These are phyloP conservation scores for Alternaria alternata DNA, from an alignment of 2,329 filamentous ascomycete genomes.

Conservation along the genomic window DNA sequence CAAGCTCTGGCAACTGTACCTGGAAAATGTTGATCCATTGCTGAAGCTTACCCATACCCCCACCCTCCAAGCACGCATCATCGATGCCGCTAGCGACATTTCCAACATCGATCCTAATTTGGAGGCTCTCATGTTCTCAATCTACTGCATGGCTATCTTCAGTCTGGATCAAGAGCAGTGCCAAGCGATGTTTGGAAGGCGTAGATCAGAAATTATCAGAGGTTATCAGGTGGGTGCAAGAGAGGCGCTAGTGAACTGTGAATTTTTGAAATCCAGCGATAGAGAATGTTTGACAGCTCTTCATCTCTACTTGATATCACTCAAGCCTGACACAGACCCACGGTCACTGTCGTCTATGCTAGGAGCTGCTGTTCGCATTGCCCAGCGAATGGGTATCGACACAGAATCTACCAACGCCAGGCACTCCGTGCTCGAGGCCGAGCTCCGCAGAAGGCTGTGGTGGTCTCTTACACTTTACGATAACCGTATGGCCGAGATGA, in stretches of 20 bases:
- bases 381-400: constrained; percentile 67
- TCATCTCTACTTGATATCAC: constrained; percentile 64
- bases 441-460: constrained; percentile 69
- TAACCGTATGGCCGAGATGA: constrained; percentile 60
- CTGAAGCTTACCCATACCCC: constrained; percentile 42
- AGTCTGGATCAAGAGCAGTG: constrained; percentile 67
- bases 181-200: constrained; percentile 58
- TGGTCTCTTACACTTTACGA: constrained; percentile 69
- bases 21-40: constrained; percentile 56
- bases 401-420: constrained; percentile 62
- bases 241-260: constrained; percentile 67
- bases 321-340: constrained; percentile 58
- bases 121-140: constrained; percentile 59
- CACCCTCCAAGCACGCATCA: constrained; percentile 62
- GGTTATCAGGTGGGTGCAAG: constrained; percentile 68
- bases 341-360: constrained; percentile 63
- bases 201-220: constrained; percentile 62
- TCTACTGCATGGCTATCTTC: constrained; percentile 45
- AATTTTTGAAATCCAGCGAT: constrained; percentile 63
- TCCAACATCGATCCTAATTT: constrained; percentile 62
- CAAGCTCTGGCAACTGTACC: constrained; percentile 76
- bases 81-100: constrained; percentile 65
- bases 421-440: constrained; percentile 64
- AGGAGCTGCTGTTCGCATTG: constrained; percentile 66
- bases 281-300: constrained; percentile 63